These are phyloP conservation scores for Phalaenopsis aphrodite DNA, from an alignment of 106 monocot species.

Conservation along the genomic window DNA sequence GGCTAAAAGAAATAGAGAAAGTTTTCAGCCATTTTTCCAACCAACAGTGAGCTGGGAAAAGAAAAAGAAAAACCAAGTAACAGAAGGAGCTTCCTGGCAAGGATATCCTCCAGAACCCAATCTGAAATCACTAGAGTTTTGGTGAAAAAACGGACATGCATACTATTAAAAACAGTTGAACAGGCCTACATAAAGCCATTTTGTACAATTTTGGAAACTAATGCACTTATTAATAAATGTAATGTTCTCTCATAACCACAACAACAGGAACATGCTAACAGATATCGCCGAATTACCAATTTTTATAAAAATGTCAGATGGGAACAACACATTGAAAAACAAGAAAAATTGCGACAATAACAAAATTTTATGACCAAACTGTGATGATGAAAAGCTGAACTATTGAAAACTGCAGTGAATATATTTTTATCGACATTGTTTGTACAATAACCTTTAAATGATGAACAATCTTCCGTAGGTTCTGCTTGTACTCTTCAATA, in stretches of 20 bases:
- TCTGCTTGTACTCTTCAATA: constrained; percentile 71
- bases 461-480: constrained; percentile 64
- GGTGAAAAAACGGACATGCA: too few species aligned
- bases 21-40: too few species aligned
- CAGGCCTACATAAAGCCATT: background rate
- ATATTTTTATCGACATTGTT: background rate
- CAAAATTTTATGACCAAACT: background rate
- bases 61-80: too few species aligned
- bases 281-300: background rate
- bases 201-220: background rate
- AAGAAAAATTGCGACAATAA: background rate
- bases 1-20: too few species aligned
- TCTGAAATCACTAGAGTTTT: too few species aligned
- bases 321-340: background rate
- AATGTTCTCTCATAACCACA: too few species aligned
- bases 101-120: too few species aligned
- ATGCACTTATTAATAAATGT: too few species aligned
- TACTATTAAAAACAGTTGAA: too few species aligned
- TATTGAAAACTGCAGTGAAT: background rate
- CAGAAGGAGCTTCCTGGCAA: too few species aligned
- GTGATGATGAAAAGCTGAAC: background rate
- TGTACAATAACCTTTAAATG: constrained; percentile 64
- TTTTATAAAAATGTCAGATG: background rate
- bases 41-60: too few species aligned
- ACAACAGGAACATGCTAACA: background rate